Conservation (phyloP, 192 early-diverging fungal species). For the Mortierella claussenii region DNA sequence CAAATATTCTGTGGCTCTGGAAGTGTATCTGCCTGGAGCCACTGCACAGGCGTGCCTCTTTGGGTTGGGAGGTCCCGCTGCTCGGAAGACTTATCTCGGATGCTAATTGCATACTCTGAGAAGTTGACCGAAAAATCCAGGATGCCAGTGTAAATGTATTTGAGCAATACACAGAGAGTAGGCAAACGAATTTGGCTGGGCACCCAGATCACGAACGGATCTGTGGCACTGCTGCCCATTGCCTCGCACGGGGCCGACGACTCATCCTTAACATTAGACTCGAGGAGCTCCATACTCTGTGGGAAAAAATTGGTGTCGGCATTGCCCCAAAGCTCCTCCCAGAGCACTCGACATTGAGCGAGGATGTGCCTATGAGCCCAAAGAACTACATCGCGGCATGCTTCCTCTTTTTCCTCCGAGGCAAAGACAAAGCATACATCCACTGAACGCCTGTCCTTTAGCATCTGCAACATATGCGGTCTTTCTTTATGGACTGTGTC, state of each 20-base stretch:
- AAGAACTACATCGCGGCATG: not conserved
- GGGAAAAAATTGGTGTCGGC: no score
- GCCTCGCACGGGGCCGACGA: not conserved
- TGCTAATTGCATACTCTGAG: not conserved
- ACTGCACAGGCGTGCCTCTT: not conserved
- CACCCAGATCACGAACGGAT: no score
- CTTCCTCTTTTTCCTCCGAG: not conserved
- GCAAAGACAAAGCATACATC: conserved; percentile 13
- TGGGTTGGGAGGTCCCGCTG: not conserved
- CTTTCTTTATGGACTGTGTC: not conserved
- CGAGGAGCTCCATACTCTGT: no score
- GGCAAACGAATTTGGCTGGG: no score
- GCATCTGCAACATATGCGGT: not conserved
- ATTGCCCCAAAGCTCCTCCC: no score
- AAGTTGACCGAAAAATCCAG: conserved; percentile 2
- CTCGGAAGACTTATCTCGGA: not conserved
- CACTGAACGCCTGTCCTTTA: conserved; percentile 5
- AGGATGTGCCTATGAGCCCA: conserved; percentile 13
- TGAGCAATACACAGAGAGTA: conserved; percentile 9
- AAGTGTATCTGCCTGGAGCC: conserved; percentile 10
- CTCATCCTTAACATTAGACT: not conserved
- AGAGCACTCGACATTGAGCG: no score
- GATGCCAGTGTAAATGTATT: conserved; percentile 16
- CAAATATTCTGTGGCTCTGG: no score
- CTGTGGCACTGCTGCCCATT: no score